phyloP scores from a whole-genome alignment of 495 filamentous ascomycete genomes.

The Halenospora varia region DNA sequence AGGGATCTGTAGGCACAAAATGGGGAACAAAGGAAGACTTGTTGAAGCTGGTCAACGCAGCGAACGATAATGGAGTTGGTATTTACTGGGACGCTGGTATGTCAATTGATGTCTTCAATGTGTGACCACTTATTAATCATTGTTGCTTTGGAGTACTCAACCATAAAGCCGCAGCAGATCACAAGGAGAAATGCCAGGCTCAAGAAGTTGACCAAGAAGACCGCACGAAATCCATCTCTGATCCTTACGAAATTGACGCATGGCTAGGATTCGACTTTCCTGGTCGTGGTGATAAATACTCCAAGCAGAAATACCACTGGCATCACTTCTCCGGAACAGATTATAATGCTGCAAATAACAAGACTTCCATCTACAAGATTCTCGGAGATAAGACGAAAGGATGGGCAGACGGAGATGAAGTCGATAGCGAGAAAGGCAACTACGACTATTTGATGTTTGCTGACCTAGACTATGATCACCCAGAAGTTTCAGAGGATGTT shows the following conservation, averaged over 20 bases:
- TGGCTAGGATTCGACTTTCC: conserved; percentile 68
- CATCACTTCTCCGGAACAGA: conserved; percentile 70
- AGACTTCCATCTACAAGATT: conserved; percentile 66
- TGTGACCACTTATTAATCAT: not conserved
- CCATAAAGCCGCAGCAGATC: conserved; percentile 69
- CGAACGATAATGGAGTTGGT: conserved; percentile 49
- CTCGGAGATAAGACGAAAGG: conserved; percentile 53
- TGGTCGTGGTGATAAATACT: conserved; percentile 55
- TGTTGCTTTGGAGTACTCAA: conserved; percentile 52
- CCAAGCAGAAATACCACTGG: conserved; percentile 61
- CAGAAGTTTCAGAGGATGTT: conserved; percentile 60
- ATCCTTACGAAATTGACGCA: conserved; percentile 58
- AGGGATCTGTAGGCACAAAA: conserved; percentile 59
- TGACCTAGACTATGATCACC: conserved; percentile 63
- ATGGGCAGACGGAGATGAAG: conserved; percentile 55
- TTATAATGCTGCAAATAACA: conserved; percentile 54
- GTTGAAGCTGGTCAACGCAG: conserved; percentile 43
- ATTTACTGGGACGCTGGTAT: conserved; percentile 63
- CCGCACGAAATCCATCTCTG: conserved; percentile 51
- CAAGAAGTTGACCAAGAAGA: conserved; percentile 60
- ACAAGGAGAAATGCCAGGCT: conserved; percentile 52
- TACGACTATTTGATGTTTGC: conserved; percentile 70
- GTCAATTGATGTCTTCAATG: not conserved
- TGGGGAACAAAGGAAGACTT: conserved; percentile 69
- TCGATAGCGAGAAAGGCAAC: conserved; percentile 64